Base-by-base conservation (phyloP, 1,139 yeast species). In the Taphrina populina region DNA sequence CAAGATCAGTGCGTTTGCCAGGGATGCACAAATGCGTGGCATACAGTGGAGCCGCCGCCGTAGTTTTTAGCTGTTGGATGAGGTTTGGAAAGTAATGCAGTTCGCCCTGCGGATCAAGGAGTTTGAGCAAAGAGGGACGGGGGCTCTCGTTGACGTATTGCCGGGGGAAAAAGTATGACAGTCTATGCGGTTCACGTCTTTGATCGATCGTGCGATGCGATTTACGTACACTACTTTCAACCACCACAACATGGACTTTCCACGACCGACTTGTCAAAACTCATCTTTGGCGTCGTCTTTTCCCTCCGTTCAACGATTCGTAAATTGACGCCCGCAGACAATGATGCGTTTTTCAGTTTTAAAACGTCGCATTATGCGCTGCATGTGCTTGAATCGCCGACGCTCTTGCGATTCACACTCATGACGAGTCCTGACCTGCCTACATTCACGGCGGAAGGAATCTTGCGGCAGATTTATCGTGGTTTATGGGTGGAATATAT, bases 131-230 rank as follows among this genome's bases (percentile, higher is more conserved):
- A n/a, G n/a, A n/a, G n/a, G n/a, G n/a, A n/a, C n/a, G n/a, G n/a
- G n/a, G n/a, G n/a, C n/a, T n/a, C n/a, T n/a, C n/a, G n/a, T n/a
- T n/a, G n/a, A n/a, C n/a, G n/a, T n/a, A n/a, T n/a, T n/a, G n/a
- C n/a, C n/a, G n/a, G n/a, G n/a, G n/a, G n/a, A n/a, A n/a, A n/a
- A 27, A 11, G 30, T 6, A 78, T 79, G 82, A 74, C 80, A 17
- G 81, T 88, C 55, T 83, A 83, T 70, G 84, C 95, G 6, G 84
- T 88, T 67, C 85, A 88, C 82, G 79, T 90, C 56, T 90, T 84
- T 67, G 96, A 90, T 67, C 78, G 94, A 66, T 96, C 90, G 68
- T 86, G 95, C 63, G 81, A 81, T 62, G 85, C 95, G 65, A 79
- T 85, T 36, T 24, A 26, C 26, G 29, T 60, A 21, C 54, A 52